Base-by-base conservation (phyloP, 1,284 basidiomycete species). In the Tilletia setariae region DNA sequence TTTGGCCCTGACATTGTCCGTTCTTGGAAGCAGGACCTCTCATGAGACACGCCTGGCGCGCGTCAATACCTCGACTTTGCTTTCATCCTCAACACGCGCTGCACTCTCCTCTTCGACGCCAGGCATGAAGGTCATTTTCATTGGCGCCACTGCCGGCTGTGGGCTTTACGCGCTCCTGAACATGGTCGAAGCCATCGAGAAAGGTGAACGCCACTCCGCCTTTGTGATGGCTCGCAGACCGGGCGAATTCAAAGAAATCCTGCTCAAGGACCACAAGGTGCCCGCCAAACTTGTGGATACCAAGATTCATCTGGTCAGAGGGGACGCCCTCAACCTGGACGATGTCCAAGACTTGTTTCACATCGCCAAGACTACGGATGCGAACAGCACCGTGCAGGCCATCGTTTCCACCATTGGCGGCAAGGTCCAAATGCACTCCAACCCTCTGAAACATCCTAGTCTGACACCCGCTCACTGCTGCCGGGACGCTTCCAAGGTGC, bases 101-200 rank as follows among this genome's bases (percentile, higher is more conserved):
- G n/a, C n/a, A n/a, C n/a, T n/a, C n/a, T n/a, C n/a, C n/a, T n/a
- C n/a, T n/a, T n/a, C n/a, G n/a, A n/a, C n/a, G n/a, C n/a, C 43
- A 44, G 19, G 9, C 43, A 49, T 49, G 47, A 49, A 49, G 47
- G 47, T 49, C 47, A 49, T 49, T 23, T 49, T 49, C 47, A 19
- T 49, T 23, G 47, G 47, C 47, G 47, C 47, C 8, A 49, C 47
- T 23, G 9, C 47, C 8, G 47, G 47, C 47, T 49, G 47, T 19
- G 19, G 19, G 1, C 19, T 49, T 7, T 19, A 15, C 47, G 47
- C 8, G n/a, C 47, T 49, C 47, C 47, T 49, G n/a, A 49, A 49
- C 9, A 19, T 49, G n/a, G 25, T 49, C 47, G 13, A 49, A n/a
- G 25, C n/a, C 47, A 49, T 49, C 13, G n/a, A 19, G 9, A 8